A percentile compares a stretch with the other conserved stretches of the same genome.
Evolutionary conservation across 441 rosid species (phyloP).

Genomic region (Pelargonium cotyledonis): DNA sequence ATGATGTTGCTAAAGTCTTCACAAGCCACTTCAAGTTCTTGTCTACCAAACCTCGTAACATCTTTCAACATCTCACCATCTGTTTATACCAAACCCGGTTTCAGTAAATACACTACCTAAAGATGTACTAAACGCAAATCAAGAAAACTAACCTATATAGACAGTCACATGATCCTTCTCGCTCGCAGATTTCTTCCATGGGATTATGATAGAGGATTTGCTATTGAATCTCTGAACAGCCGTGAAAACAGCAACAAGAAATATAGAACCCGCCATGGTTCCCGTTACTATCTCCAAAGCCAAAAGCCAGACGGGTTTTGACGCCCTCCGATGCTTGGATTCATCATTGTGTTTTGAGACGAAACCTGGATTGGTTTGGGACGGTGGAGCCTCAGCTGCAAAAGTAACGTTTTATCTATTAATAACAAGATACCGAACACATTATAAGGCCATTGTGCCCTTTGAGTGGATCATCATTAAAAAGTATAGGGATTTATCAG

Average conservation of each 20-base stretch:
- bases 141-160: conserved; percentile 59
- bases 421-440: conserved; percentile 9
- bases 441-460: conserved; percentile 4
- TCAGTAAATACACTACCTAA: neutral
- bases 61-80: conserved; percentile 84
- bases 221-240: conserved; percentile 63
- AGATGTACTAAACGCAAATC: conserved; percentile 8
- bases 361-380: conserved; percentile 35
- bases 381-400: conserved; percentile 41
- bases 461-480: no score
- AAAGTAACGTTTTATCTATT: conserved; percentile 16
- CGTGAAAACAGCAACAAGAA: conserved; percentile 55
- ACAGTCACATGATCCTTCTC: conserved; percentile 67
- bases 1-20: conserved; percentile 99
- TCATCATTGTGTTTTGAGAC: conserved; percentile 36
- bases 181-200: conserved; percentile 92
- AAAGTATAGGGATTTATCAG: no score
- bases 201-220: conserved; percentile 80
- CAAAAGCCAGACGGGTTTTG: conserved; percentile 80
- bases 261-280: conserved; percentile 63
- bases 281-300: conserved; percentile 81
- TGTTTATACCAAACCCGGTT: conserved; percentile 24
- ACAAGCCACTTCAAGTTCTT: conserved; percentile 94
- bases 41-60: conserved; percentile 70
- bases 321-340: conserved; percentile 42